phyloP scores from a whole-genome alignment of 768 basidiomycete species.

The Russula brevipes region DNA sequence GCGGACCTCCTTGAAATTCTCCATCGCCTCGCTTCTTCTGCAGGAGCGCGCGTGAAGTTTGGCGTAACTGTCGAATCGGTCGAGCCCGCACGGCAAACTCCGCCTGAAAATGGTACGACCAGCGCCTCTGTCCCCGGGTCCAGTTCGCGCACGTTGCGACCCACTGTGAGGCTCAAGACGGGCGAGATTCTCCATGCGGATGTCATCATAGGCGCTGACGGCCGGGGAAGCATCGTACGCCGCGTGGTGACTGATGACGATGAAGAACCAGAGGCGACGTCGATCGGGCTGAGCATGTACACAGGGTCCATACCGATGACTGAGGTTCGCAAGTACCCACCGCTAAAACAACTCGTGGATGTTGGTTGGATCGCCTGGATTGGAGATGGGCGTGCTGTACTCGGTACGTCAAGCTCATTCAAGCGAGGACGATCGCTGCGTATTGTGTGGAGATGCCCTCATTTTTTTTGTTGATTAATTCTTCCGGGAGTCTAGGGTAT shows the following conservation, averaged over 20 bases:
- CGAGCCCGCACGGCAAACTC: constrained; percentile 9
- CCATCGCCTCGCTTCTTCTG: constrained; percentile 17
- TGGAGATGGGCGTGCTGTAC: constrained; percentile 5
- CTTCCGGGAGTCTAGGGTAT: constrained; percentile 7
- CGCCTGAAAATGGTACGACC: constrained; percentile 5
- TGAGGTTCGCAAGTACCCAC: constrained; percentile 15
- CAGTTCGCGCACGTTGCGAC: constrained; percentile 16
- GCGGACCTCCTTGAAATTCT: constrained; percentile 21
- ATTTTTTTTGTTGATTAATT: neutral
- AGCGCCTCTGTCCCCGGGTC: constrained; percentile 12
- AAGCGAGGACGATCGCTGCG: neutral
- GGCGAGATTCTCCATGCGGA: constrained; percentile 29
- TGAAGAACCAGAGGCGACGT: constrained; percentile 22
- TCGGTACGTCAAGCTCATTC: constrained; percentile 6
- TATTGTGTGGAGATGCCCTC: neutral
- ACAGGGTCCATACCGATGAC: constrained; percentile 16
- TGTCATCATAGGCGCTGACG: constrained; percentile 31
- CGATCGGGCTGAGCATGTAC: constrained; percentile 29
- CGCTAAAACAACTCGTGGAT: constrained; percentile 17
- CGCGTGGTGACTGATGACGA: constrained; percentile 32
- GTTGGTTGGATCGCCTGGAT: constrained; percentile 19
- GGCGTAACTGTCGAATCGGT: constrained; percentile 18
- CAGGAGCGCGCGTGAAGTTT: constrained; percentile 20
- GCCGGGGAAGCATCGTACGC: constrained; percentile 26
- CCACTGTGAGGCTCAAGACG: constrained; percentile 24